Evolutionary conservation across 1,139 yeast species (phyloP).

Genomic region (Tardiomyces blankii): DNA sequence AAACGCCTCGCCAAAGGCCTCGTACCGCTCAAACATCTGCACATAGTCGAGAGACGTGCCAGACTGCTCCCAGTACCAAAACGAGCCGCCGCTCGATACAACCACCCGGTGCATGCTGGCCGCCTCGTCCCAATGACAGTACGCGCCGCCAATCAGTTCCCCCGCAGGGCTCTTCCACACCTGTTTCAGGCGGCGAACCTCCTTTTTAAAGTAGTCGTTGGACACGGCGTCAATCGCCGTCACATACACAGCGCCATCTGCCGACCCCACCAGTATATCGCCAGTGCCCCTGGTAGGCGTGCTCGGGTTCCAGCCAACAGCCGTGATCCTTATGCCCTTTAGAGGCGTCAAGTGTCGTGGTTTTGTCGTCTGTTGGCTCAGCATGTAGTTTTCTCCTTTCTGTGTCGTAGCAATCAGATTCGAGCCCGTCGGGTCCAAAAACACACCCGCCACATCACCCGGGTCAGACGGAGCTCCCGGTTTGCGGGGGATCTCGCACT

Average conservation of each 20-base stretch:
- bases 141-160: constrained; percentile 27
- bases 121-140: constrained; percentile 13
- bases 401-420: constrained; percentile 39
- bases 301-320: constrained; percentile 34
- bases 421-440: constrained; percentile 38
- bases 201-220: constrained; percentile 32
- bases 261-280: constrained; percentile 38
- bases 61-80: constrained; percentile 29
- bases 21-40: constrained; percentile 7
- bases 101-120: constrained; percentile 17
- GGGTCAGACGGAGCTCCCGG: constrained; percentile 13
- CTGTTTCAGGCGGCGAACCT: constrained; percentile 31
- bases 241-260: constrained; percentile 37
- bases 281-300: constrained; percentile 33
- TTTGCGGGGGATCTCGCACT: constrained; percentile 22
- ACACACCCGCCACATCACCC: constrained; percentile 29
- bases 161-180: constrained; percentile 26
- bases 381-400: constrained; percentile 35
- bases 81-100: constrained; percentile 29
- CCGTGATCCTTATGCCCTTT: constrained; percentile 30
- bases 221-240: constrained; percentile 32
- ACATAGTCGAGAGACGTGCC: background rate
- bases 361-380: constrained; percentile 28
- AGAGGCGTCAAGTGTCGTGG: constrained; percentile 32
- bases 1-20: constrained; percentile 17